Conservation (phyloP, 225 moss, liverwort and hornwort species). For the Sphagnum tenellum region DNA sequence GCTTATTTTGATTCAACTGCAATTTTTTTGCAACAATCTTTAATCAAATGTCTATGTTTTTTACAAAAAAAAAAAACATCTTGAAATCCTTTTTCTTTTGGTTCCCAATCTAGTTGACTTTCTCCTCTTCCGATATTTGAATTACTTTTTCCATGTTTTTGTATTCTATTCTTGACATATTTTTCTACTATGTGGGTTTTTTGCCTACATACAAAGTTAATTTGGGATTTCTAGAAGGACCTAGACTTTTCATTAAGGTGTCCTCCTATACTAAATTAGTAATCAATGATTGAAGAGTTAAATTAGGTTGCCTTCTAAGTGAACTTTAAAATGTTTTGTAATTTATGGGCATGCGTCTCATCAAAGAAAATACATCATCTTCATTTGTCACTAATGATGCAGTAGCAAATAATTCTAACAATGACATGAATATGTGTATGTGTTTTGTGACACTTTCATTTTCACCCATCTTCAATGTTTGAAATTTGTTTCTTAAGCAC, state of each 20-base stretch:
- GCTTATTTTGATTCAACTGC: too few species aligned
- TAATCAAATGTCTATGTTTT: too few species aligned
- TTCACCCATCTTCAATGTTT: too few species aligned
- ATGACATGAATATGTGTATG: not conserved
- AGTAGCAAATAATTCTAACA: not conserved
- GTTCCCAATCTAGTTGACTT: too few species aligned
- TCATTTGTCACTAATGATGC: not conserved
- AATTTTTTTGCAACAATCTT: too few species aligned
- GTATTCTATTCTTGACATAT: too few species aligned
- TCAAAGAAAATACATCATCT: not conserved
- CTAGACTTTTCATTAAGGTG: not conserved
- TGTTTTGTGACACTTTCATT: too few species aligned
- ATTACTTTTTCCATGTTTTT: too few species aligned
- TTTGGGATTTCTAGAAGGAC: not conserved
- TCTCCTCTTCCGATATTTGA: too few species aligned
- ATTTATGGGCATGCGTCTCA: too few species aligned
- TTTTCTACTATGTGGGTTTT: not conserved
- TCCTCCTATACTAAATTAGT: constrained; percentile 2
- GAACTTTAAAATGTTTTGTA: too few species aligned
- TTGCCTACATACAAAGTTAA: not conserved
- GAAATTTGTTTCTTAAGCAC: too few species aligned
- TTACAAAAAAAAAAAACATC: not conserved
- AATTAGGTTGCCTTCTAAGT: not conserved
- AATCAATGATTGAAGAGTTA: not conserved
- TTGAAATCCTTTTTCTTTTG: not conserved